phyloP scores from a whole-genome alignment of 2,329 filamentous ascomycete species.

The Rhinocladiella mackenziei region DNA sequence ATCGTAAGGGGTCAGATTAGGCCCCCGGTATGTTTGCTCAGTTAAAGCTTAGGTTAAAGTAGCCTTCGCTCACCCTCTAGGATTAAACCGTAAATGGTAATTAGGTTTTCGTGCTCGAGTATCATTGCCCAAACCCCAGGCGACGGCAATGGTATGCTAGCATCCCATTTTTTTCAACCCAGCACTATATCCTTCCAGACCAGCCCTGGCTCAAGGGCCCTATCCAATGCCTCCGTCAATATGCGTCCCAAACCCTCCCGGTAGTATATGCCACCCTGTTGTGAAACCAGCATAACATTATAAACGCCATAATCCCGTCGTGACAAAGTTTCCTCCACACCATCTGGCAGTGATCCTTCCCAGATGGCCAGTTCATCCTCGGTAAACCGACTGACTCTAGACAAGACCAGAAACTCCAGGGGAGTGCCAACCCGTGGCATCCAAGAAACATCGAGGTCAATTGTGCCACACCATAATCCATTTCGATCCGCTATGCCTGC shows the following conservation, averaged over 20 bases:
- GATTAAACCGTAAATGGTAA: too few species aligned
- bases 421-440: constrained; percentile 18
- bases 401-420: constrained; percentile 29
- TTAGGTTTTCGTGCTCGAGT: too few species aligned
- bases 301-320: constrained; percentile 27
- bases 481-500: constrained; percentile 27
- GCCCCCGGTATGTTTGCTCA: too few species aligned
- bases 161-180: constrained; percentile 17
- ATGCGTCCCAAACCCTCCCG: constrained; percentile 29
- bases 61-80: too few species aligned
- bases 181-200: constrained; percentile 29
- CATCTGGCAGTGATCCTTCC: constrained; percentile 27
- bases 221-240: constrained; percentile 21
- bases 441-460: constrained; percentile 27
- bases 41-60: too few species aligned
- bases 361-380: constrained; percentile 27
- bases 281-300: constrained; percentile 28
- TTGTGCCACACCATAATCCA: constrained; percentile 29
- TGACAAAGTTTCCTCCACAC: constrained; percentile 23
- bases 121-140: too few species aligned
- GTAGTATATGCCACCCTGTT: constrained; percentile 25
- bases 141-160: too few species aligned
- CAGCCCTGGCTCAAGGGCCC: constrained; percentile 24
- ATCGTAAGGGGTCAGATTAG: too few species aligned
- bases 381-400: constrained; percentile 25